Base-by-base conservation (phyloP, 140 eudicot genomes). In the Cichorium intybus region DNA sequence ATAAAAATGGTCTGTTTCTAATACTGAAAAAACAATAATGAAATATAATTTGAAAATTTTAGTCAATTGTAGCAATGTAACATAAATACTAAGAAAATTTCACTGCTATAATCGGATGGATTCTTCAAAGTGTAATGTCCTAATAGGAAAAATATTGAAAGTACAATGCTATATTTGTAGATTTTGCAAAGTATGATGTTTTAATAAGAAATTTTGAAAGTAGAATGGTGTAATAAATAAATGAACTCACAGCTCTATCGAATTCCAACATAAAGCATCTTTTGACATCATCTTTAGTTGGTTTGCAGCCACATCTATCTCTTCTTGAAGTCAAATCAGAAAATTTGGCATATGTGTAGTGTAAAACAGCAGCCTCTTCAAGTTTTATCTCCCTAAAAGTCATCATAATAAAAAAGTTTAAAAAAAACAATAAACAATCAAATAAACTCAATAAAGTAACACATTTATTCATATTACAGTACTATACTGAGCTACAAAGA, bases 261-360 rank as follows among this genome's bases (percentile, higher is more conserved):
- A 92, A 92, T 43, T 92, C 96, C 70, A 88, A 75, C 96, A 92
- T 92, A 77, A 91, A 87, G 75, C 98, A 92, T 81, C 98, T 81
- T 67, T 88, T 88, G 68, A 85, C 95, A 62, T 88, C 98, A 20
- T 88, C 98, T 72, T 87, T 85, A 7, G 95, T 87, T 66, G 97
- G 97, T 80, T 90, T 90, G 66, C 97, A 90, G 60, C 94, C 88
- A 79, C 97, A 90, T 55, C 97, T 70, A 82, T 90, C 96, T 56
- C 96, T 73, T 69, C 97, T 66, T 55, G 97, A 90, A 56, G 97
- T 90, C 83, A 90, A 79, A 70, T 90, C 97, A 3, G 97, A 90
- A 59, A 75, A 90, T 45, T 79, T 87, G 43, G 97, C 65, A 76
- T 90, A 90, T 34, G 97, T 87, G 72, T 82, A 90, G 60, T 90